Conservation (phyloP, 129 eudicot genomes). For the Artemisia annua region DNA sequence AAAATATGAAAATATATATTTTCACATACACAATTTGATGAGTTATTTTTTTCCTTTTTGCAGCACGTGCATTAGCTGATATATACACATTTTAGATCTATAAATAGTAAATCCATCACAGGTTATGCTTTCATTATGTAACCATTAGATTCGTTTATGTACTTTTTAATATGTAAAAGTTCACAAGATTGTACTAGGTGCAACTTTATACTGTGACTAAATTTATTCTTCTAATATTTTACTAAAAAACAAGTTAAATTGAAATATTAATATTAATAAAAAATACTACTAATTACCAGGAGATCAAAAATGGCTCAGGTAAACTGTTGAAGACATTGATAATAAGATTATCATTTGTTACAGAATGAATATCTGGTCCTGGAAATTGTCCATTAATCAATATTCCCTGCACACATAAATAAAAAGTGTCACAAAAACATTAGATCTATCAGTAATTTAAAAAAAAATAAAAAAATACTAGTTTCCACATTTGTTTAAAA, state of each 20-base stretch:
- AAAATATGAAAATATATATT: too few relatives aligned
- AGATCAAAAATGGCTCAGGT: conserved; percentile 71
- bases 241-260: neutral
- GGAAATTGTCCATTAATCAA: conserved; percentile 84
- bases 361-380: conserved; percentile 70
- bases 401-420: conserved; percentile 55
- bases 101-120: too few relatives aligned
- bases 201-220: neutral
- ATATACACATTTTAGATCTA: too few relatives aligned
- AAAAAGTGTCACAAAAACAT: neutral
- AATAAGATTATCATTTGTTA: conserved; percentile 71
- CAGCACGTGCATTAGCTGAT: too few relatives aligned
- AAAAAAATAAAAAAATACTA: too few relatives aligned
- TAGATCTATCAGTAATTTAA: conserved; percentile 1
- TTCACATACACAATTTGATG: too few relatives aligned
- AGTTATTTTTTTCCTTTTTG: too few relatives aligned
- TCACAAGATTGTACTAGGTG: neutral
- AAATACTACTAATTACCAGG: conserved; percentile 43
- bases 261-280: neutral
- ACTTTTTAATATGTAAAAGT: too few relatives aligned
- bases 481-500: too few relatives aligned
- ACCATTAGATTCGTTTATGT: too few relatives aligned
- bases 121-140: too few relatives aligned
- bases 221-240: neutral
- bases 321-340: conserved; percentile 74